Percentiles rank a stretch among this genome's conserved stretches.
phyloP scores from a whole-genome alignment of 73 alveolate genomes.

The Tetrahymena borealis region DNA sequence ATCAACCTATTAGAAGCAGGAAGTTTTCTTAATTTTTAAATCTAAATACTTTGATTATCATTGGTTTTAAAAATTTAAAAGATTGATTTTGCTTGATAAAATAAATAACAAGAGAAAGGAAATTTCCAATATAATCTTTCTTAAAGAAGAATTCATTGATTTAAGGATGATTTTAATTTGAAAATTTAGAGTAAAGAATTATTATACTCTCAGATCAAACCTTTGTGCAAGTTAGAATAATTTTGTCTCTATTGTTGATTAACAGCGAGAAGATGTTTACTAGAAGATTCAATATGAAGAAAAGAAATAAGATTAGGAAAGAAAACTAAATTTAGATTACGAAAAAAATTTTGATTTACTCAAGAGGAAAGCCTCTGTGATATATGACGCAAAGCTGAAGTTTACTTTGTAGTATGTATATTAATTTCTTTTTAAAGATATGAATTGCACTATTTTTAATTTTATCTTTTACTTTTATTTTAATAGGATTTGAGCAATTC shows the following conservation, averaged over 20 bases:
- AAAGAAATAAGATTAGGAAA: not conserved
- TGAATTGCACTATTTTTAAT: not conserved
- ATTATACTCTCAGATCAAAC: too few species aligned
- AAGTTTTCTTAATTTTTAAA: too few species aligned
- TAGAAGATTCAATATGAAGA: not conserved
- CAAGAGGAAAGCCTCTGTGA: not conserved
- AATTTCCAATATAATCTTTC: too few species aligned
- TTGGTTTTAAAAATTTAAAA: too few species aligned
- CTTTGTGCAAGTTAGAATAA: not conserved
- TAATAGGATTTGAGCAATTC: not conserved
- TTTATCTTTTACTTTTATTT: not conserved
- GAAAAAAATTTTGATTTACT: not conserved
- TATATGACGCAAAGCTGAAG: not conserved
- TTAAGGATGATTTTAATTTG: too few species aligned
- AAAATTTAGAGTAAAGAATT: too few species aligned
- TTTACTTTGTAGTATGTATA: not conserved
- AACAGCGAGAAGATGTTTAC: not conserved
- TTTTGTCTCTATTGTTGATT: not conserved
- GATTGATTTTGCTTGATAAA: too few species aligned
- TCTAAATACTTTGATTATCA: too few species aligned
- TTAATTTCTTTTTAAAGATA: not conserved
- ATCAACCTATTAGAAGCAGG: too few species aligned
- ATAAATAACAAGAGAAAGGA: too few species aligned
- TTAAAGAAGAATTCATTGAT: too few species aligned
- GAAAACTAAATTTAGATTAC: not conserved